Base-by-base conservation (phyloP, 106 monocot species). In the Allium sativum region DNA sequence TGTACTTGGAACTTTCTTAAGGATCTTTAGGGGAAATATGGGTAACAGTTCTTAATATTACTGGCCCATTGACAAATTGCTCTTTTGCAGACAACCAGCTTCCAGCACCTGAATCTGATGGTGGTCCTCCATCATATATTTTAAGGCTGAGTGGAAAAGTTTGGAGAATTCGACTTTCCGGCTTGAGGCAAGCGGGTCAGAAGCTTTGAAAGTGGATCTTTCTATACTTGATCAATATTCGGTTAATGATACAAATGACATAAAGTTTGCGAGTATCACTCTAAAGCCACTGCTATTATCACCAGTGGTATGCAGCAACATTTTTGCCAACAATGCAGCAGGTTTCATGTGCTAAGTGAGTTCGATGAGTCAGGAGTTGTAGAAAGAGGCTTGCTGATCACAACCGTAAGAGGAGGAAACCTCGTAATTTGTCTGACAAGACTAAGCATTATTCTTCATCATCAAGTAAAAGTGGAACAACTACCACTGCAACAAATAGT, bases 41-140 rank as follows among this genome's bases (percentile, higher is more conserved):
- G 98, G 77, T 51, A 46, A 57, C 88, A 15, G 92, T 77, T 18
- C 77, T 98, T 16, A 98, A 98, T 68, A 85, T 98, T 52, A 98
- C 92, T 59, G 98, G 98, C 20, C 98, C 91, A 40, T 73, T 92
- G 55, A 79, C 84, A 19, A 92, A 78, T 79, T 98, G 98, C 92
- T 98, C 98, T 46, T 98, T 98, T 50, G 79, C 98, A 10, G 85
- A 88, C 52, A 81, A 73, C 63, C 74, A 16, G 40, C 68, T 98
- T 18, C 82, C 98, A 98, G 98, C 68, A 59, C 78, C 85, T 53
- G 80, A 92, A 68, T 70, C 50, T 18, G 65, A 85, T 65, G 71
- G 54, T 60, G 88, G 98, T 6, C 98, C 92, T 14, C 98, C 82
- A 53, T 98, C 98, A 48, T 88, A 98, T 64, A 73, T 98, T 6